These are phyloP conservation scores for Hydnum rufescens DNA, from an alignment of 768 basidiomycete species.

Conservation along the genomic window DNA sequence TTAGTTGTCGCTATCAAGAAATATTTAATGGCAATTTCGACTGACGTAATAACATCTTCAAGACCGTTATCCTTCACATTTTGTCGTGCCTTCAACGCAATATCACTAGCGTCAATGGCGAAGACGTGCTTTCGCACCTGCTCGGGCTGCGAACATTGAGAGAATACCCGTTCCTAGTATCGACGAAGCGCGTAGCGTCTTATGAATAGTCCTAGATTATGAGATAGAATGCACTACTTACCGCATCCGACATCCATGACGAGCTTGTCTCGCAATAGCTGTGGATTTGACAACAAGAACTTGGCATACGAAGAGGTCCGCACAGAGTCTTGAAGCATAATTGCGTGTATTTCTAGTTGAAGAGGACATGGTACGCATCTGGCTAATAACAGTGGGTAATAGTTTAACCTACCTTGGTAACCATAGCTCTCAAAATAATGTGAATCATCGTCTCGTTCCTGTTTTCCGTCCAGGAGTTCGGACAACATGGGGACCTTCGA, in stretches of 20 bases:
- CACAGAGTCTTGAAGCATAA: slow-evolving; percentile 93
- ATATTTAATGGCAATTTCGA: background rate
- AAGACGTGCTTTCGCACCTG: slow-evolving; percentile 81
- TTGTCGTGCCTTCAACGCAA: slow-evolving; percentile 54
- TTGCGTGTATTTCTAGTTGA: slow-evolving; percentile 67
- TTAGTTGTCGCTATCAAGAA: background rate
- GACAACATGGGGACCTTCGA: slow-evolving; percentile 1
- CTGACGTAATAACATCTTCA: slow-evolving; percentile 45
- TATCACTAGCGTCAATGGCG: slow-evolving; percentile 77
- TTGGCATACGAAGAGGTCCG: slow-evolving; percentile 83
- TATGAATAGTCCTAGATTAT: background rate
- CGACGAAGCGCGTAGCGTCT: too few relatives aligned
- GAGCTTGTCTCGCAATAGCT: slow-evolving; percentile 60
- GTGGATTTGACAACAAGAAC: slow-evolving; percentile 70
- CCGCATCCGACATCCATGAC: slow-evolving; percentile 92
- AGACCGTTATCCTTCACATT: slow-evolving; percentile 60
- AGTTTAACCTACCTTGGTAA: slow-evolving; percentile 66
- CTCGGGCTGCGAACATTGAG: slow-evolving; percentile 72
- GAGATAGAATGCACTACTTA: background rate
- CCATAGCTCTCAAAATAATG: slow-evolving; percentile 89
- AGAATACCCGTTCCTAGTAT: slow-evolving; percentile 58
- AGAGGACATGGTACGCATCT: too few relatives aligned
- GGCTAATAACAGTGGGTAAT: background rate
- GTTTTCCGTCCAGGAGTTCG: slow-evolving; percentile 17
- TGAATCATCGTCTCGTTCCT: slow-evolving; percentile 58